Base-by-base conservation (phyloP, 78 protist species). In the Trichosphaerium sp. region DNA sequence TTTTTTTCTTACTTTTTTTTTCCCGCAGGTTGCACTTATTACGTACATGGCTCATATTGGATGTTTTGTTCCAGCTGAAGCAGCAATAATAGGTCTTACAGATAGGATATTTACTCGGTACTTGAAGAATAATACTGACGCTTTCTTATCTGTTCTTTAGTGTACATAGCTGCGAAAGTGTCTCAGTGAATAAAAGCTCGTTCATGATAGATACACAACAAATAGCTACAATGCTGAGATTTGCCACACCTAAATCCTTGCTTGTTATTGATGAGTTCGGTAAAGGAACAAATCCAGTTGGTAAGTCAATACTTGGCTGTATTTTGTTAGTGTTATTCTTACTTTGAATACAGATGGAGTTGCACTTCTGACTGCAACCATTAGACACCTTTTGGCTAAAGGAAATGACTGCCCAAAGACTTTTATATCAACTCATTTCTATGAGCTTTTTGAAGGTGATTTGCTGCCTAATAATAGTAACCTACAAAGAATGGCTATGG, bases 211-310 rank as follows among this genome's bases (percentile, higher is more conserved):
- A 82, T 55, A 62, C 78, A 28, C 18, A 1, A 10, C 83, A 83
- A 39, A 37, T 78, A 11, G 0, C 40, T 1, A 4, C 1, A 25
- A 67, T 77, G 86, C 8, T 82, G 11, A 1, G 12, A 11, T 28
- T 28, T 29, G 0, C 40, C 2, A 80, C 88, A 0, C 3, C 10
- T n/a, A 37, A 41, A 8, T 38, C 76, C 0, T 58, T 82, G 28
- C 55, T 77, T 18, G 4, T 82, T 18, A 0, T 82, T 2, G 88
- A 82, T 28, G 88, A 82, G 71, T 82, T 82, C 54, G 88, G 88
- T 21, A 82, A 82, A 29, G 88, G 85, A 28, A 80, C 86, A 1
- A 3, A 71, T 6, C n/a, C 41, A 26, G 29, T 6, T 6, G n/a
- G n/a, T n/a, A n/a, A n/a, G n/a, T n/a, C n/a, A n/a, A n/a, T n/a